Percentiles rank a stretch among this genome's conserved stretches.
Conservation (phyloP, 164 flowering plant species). For the Buxus sempervirens region DNA sequence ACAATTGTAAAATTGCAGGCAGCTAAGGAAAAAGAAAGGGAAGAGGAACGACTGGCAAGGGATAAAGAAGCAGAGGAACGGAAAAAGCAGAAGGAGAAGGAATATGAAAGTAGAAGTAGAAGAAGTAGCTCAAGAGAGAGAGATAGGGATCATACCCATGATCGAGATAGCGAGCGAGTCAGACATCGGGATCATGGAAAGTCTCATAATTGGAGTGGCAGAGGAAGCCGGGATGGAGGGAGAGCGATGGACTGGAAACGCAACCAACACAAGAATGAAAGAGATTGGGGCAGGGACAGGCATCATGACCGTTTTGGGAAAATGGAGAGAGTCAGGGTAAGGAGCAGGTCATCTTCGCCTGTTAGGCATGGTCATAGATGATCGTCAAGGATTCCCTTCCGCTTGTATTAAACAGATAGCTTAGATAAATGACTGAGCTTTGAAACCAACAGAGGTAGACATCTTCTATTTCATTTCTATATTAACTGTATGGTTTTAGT, state of each 20-base stretch:
- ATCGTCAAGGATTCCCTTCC: conserved; percentile 66
- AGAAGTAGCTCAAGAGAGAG: conserved; percentile 67
- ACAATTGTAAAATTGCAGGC: conserved; percentile 37
- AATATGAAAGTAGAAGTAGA: conserved; percentile 48
- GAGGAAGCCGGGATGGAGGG: conserved; percentile 60
- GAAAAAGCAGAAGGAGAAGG: conserved; percentile 71
- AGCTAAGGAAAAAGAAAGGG: conserved; percentile 84
- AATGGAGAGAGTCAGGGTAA: conserved; percentile 25
- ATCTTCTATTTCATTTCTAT: conserved; percentile 28
- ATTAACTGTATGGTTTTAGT: conserved; percentile 33
- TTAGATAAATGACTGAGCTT: conserved; percentile 37
- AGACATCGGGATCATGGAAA: conserved; percentile 48
- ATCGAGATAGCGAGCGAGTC: conserved; percentile 47
- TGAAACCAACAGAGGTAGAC: conserved; percentile 63
- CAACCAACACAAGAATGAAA: conserved; percentile 53
- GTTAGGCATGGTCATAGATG: conserved; percentile 59
- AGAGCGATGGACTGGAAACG: conserved; percentile 53
- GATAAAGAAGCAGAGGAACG: conserved; percentile 92
- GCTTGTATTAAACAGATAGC: conserved; percentile 38
- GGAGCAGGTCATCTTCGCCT: conserved; percentile 86
- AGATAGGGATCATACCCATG: conserved; percentile 60
- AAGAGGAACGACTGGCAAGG: conserved; percentile 79
- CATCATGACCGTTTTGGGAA: conserved; percentile 43
- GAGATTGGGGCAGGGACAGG: conserved; percentile 67
- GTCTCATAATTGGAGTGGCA: conserved; percentile 56